Conservation (phyloP, 1,284 basidiomycete genomes). For the Ustilago cynodontis region DNA sequence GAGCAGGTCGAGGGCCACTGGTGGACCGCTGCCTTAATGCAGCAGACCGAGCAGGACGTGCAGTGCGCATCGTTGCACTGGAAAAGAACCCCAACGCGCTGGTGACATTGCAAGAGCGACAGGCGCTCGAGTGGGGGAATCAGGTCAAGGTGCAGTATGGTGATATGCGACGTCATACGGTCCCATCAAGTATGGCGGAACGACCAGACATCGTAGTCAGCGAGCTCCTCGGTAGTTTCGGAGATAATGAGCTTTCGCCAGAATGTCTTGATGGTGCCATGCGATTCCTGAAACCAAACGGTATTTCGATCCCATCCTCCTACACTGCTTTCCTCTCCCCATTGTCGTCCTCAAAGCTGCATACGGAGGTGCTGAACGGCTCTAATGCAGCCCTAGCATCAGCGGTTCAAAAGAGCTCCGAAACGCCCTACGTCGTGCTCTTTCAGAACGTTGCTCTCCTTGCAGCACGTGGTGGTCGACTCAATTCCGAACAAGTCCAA, state of each 20-base stretch:
- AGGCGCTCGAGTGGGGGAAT: conserved; percentile 79
- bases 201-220: conserved; percentile 93
- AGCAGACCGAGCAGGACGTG: conserved; percentile 77
- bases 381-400: conserved; percentile 31
- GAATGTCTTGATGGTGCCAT: conserved; percentile 97
- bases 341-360: conserved; percentile 89
- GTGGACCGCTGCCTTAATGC: conserved; percentile 88
- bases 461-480: conserved; percentile 73
- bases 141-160: conserved; percentile 86
- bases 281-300: conserved; percentile 77
- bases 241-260: conserved; percentile 97
- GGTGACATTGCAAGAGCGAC: conserved; percentile 64
- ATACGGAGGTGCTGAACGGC: conserved; percentile 41
- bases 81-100: conserved; percentile 82
- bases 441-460: conserved; percentile 80
- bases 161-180: conserved; percentile 85
- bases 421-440: conserved; percentile 99
- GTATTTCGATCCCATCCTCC: conserved; percentile 94
- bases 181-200: conserved; percentile 74
- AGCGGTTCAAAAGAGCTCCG: conserved; percentile 74
- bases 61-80: conserved; percentile 81
- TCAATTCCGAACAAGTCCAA: conserved; percentile 81
- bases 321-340: conserved; percentile 96
- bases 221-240: conserved; percentile 95
- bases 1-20: conserved; percentile 93